Conservation (phyloP, 2,329 filamentous ascomycete species). For the Microdochium paspali region DNA sequence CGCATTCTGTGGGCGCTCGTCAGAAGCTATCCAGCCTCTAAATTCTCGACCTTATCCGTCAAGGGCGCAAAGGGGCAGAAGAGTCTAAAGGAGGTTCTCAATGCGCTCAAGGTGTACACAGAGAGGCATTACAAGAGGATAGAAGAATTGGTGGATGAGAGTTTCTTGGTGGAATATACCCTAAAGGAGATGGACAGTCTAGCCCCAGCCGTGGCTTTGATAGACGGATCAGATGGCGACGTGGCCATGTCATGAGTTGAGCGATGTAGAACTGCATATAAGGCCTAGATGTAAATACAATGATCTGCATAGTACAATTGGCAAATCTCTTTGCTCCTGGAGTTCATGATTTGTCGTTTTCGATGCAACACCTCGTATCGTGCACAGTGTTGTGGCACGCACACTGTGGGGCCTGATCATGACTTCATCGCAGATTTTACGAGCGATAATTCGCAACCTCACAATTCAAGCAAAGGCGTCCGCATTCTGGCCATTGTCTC, state of each 20-base stretch:
- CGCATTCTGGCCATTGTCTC: background rate
- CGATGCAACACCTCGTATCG: background rate
- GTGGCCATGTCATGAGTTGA: conserved; percentile 25
- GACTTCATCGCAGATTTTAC: background rate
- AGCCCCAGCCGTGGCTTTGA: conserved; percentile 30
- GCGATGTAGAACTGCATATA: background rate
- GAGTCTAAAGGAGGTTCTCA: conserved; percentile 73
- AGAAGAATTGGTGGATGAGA: conserved; percentile 88
- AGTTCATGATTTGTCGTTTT: background rate
- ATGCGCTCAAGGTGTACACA: conserved; percentile 82
- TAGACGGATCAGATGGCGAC: conserved; percentile 29
- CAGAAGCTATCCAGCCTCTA: conserved; percentile 68
- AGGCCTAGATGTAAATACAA: background rate
- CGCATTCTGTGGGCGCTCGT: conserved; percentile 73
- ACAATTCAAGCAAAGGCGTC: background rate
- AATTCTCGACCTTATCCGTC: conserved; percentile 62
- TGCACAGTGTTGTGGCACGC: background rate
- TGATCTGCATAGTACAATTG: background rate
- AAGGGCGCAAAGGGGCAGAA: conserved; percentile 47
- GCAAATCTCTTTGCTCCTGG: background rate
- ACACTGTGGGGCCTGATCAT: conserved; percentile 1
- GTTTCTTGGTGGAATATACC: conserved; percentile 89
- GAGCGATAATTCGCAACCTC: no score
- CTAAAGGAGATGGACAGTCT: conserved; percentile 83
- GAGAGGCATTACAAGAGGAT: conserved; percentile 86